Base-by-base conservation (phyloP, 1,139 yeast species). In the Casaregolazyma suthepensis region DNA sequence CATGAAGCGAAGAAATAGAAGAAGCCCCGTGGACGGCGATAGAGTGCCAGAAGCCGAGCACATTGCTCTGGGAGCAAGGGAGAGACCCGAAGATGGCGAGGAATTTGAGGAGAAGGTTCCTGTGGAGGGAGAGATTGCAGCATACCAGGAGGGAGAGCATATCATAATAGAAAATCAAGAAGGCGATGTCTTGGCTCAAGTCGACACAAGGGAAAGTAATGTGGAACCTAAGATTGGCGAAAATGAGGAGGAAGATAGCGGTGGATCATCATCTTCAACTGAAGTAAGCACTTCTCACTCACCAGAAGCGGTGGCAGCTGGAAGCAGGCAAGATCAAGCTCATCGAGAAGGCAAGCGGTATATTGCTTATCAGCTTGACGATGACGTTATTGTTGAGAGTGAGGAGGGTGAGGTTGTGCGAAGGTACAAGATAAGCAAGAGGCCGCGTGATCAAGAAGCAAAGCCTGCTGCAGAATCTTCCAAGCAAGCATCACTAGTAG, bases 391-490 rank as follows among this genome's bases (percentile, higher is more conserved):
- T 56, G 85, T 93, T 58, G 99, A 93, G 68, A 87, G 90, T 65
- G 89, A 81, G 48, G 96, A 90, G 40, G 99, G 99, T 60, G 98
- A 93, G 62, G 82, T 93, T 55, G 75, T 93, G 47, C 81, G 96
- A 64, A 77, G 96, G 55, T 93, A 90, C 70, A 80, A 75, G 61
- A 83, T 89, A 53, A 86, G 84, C 61, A 77, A 79, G 17, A 87
- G 82, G 58, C 63, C 40, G 2, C 17, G 46, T 38, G 48, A 43
- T 22, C 37, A 42, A 45, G 47, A 12, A 17, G 46, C 2, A n/a
- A 23, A 26, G n/a, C 35, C 18, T 7, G 29, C 29, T 44, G 46
- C 18, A 9, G 26, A 23, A 12, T 17, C 31, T n/a, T 44, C 46
- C 3, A 20, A 26, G 18, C 46, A 22, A 10, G 35, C 45, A 19